Evolutionary conservation across 306 rosid species (phyloP).

Genomic region (Psophocarpus tetragonolobus): DNA sequence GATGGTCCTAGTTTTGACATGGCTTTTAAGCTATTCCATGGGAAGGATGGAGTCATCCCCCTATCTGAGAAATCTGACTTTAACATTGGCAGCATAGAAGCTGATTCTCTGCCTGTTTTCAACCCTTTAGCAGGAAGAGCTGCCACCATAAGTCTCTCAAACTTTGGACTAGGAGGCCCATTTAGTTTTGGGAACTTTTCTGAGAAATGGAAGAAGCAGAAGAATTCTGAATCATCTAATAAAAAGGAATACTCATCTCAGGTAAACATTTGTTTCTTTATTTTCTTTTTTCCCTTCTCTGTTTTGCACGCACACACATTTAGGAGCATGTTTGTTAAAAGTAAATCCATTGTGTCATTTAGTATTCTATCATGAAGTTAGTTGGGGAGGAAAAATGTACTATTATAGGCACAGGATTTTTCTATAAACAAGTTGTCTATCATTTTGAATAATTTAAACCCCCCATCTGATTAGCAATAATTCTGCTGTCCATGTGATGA

Average conservation of each 20-base stretch:
- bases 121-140: conserved; percentile 73
- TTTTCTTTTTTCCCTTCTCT: not conserved
- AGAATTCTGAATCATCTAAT: conserved; percentile 53
- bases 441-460: conserved; percentile 5
- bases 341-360: not conserved
- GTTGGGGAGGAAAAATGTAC: not conserved
- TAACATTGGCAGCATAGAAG: conserved; percentile 32
- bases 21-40: conserved; percentile 82
- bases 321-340: conserved; percentile 7
- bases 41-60: conserved; percentile 81
- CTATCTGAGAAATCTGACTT: conserved; percentile 52
- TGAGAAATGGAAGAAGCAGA: conserved; percentile 72
- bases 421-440: not conserved
- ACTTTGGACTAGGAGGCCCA: conserved; percentile 71
- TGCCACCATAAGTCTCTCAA: conserved; percentile 76
- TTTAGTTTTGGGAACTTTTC: conserved; percentile 68
- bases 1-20: conserved; percentile 74
- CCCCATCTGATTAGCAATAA: not conserved
- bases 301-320: not conserved
- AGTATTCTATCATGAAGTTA: conserved; percentile 7
- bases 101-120: conserved; percentile 54
- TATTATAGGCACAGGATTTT: conserved; percentile 17
- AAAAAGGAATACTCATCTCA: conserved; percentile 53
- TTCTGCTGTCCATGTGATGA: not conserved
- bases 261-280: conserved; percentile 42